These are phyloP conservation scores for Limnanthes douglasii DNA, from an alignment of 345 rosid genomes.

Conservation along the genomic window DNA sequence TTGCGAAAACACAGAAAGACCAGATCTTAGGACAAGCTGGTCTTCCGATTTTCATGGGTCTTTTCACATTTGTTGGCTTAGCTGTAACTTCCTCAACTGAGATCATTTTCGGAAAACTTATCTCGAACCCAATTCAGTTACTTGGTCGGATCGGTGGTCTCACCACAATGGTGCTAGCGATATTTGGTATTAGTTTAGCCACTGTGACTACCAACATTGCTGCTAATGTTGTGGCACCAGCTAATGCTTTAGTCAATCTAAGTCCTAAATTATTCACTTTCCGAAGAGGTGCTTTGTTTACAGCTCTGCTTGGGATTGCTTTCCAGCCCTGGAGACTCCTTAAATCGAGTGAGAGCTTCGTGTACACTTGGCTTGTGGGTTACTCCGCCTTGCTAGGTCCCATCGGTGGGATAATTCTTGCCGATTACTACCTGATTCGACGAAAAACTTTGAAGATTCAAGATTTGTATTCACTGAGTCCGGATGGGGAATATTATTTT, in stretches of 20 bases:
- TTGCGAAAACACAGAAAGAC: constrained; percentile 54
- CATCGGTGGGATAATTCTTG: constrained; percentile 55
- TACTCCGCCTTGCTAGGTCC: constrained; percentile 90
- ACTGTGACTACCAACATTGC: constrained; percentile 86
- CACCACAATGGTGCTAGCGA: constrained; percentile 40
- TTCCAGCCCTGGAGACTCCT: constrained; percentile 89
- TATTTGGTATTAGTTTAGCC: constrained; percentile 69
- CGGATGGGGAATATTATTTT: constrained; percentile 48
- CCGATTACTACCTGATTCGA: constrained; percentile 62
- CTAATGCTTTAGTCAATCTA: constrained; percentile 81
- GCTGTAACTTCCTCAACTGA: constrained; percentile 70
- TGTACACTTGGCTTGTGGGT: constrained; percentile 84
- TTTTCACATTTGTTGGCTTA: constrained; percentile 73
- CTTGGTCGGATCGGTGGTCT: constrained; percentile 62
- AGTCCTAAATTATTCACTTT: constrained; percentile 74
- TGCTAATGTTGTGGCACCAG: constrained; percentile 88
- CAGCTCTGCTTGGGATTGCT: constrained; percentile 69
- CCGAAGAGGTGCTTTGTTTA: constrained; percentile 63
- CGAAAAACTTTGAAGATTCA: constrained; percentile 22
- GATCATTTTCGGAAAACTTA: constrained; percentile 62
- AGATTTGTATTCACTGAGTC: constrained; percentile 48
- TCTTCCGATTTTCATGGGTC: constrained; percentile 82
- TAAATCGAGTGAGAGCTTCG: constrained; percentile 85
- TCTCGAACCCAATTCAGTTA: constrained; percentile 71
- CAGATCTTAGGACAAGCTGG: constrained; percentile 77